Conservation (phyloP, 495 filamentous ascomycete species). For the Podospora fimiseda region DNA sequence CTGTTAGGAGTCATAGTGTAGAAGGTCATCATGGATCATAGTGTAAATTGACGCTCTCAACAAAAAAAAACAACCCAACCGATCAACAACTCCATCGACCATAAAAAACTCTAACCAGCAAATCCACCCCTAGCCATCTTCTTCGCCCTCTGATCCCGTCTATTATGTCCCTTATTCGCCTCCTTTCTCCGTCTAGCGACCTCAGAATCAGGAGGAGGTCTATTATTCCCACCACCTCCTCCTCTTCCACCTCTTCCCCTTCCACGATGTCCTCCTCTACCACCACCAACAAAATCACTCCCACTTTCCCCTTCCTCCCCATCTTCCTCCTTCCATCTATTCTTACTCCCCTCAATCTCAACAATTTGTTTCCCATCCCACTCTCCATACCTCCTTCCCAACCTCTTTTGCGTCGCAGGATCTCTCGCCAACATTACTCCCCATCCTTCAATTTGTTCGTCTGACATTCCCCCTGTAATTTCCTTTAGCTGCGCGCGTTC, state of each 20-base stretch:
- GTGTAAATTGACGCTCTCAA: no score
- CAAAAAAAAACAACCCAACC: no score
- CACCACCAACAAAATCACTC: constrained; percentile 1
- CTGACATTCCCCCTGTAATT: constrained; percentile 82
- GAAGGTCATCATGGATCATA: no score
- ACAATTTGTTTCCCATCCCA: constrained; percentile 56
- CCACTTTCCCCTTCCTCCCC: constrained; percentile 41
- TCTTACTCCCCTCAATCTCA: constrained; percentile 57
- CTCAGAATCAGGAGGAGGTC: constrained; percentile 50
- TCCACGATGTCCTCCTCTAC: constrained; percentile 34
- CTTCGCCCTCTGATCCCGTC: constrained; percentile 64
- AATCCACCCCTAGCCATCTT: constrained; percentile 67
- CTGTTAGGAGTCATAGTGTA: no score
- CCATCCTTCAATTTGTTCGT: constrained; percentile 95
- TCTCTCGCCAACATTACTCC: constrained; percentile 74
- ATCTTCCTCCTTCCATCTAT: constrained; percentile 42
- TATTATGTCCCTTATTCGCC: constrained; percentile 58
- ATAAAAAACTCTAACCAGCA: constrained; percentile 28
- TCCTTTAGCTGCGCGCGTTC: constrained; percentile 57
- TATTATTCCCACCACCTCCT: constrained; percentile 42
- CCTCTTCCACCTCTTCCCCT: constrained; percentile 43
- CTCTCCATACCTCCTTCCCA: constrained; percentile 61
- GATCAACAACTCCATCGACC: no score
- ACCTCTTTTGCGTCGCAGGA: constrained; percentile 52
- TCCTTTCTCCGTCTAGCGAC: constrained; percentile 54